These are phyloP conservation scores for Ceratocystis huliohia DNA, from an alignment of 2,329 filamentous ascomycete species.

Conservation along the genomic window DNA sequence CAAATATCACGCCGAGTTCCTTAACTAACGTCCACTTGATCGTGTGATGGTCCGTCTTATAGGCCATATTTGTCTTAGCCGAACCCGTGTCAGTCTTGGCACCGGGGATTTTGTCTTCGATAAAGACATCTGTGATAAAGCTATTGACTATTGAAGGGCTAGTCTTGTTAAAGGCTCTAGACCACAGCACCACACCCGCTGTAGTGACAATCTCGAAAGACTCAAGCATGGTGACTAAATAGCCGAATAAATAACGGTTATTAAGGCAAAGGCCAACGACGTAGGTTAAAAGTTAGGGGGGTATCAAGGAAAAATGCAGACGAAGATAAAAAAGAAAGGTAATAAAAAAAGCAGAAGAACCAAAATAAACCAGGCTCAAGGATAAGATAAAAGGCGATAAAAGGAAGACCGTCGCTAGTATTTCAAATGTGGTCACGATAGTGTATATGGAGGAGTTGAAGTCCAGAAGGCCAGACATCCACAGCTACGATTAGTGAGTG, in stretches of 20 bases:
- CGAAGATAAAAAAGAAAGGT: neutral
- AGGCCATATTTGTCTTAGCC: constrained; percentile 55
- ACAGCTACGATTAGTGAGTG: neutral
- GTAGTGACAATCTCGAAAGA: constrained; percentile 94
- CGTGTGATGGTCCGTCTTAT: constrained; percentile 85
- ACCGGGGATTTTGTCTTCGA: constrained; percentile 71
- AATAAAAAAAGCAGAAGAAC: neutral
- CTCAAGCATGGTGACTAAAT: constrained; percentile 59
- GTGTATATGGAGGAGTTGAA: neutral
- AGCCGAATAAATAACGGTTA: neutral
- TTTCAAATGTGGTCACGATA: neutral
- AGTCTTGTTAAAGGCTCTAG: constrained; percentile 67
- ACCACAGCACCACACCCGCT: constrained; percentile 94
- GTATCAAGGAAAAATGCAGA: neutral
- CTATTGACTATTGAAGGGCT: constrained; percentile 78
- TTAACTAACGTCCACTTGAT: constrained; percentile 88
- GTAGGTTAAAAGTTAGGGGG: neutral
- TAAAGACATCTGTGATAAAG: constrained; percentile 93
- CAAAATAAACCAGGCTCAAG: neutral
- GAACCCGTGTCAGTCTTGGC: constrained; percentile 46
- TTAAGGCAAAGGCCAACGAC: constrained; percentile 9
- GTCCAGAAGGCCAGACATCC: constrained; percentile 11
- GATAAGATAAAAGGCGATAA: too few species aligned
- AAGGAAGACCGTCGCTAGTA: too few species aligned
- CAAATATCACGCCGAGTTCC: constrained; percentile 88